Conservation (phyloP, 1,284 basidiomycete species). For the Porodaedalea pini region DNA sequence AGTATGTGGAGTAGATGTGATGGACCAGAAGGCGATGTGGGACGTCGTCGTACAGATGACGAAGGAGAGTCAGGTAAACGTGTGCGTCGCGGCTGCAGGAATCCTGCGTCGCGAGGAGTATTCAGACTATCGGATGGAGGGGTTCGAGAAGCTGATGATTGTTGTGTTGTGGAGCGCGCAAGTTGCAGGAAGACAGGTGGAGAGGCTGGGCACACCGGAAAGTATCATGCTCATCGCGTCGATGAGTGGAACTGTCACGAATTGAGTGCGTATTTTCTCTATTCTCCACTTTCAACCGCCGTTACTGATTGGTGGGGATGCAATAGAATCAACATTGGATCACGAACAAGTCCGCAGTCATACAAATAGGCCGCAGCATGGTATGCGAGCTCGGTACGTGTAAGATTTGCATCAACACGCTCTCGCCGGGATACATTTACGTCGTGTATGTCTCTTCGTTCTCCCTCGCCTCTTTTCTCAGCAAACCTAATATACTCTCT, state of each 20-base stretch:
- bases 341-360: constrained; percentile 75
- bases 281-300: too few species aligned
- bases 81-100: constrained; percentile 76
- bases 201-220: constrained; percentile 62
- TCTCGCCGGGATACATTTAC: constrained; percentile 74
- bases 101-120: constrained; percentile 63
- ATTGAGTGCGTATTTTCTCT: constrained; percentile 54
- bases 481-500: too few species aligned
- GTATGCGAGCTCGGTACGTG: constrained; percentile 75
- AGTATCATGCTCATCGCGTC: constrained; percentile 83
- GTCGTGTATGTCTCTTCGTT: constrained; percentile 72
- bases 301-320: background rate
- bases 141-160: constrained; percentile 62
- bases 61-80: constrained; percentile 64
- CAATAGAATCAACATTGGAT: constrained; percentile 68
- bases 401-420: constrained; percentile 69
- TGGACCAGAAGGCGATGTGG: constrained; percentile 58
- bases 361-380: constrained; percentile 81
- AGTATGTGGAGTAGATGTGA: constrained; percentile 67
- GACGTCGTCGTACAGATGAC: constrained; percentile 54
- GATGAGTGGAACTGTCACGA: constrained; percentile 87
- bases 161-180: constrained; percentile 77
- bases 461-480: too few species aligned
- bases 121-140: constrained; percentile 63
- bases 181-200: constrained; percentile 76